Percentiles rank a stretch among this genome's conserved stretches.
These are phyloP conservation scores for Thermothelomyces thermophilus DNA, from an alignment of 2,329 filamentous ascomycete genomes.

Conservation along the genomic window DNA sequence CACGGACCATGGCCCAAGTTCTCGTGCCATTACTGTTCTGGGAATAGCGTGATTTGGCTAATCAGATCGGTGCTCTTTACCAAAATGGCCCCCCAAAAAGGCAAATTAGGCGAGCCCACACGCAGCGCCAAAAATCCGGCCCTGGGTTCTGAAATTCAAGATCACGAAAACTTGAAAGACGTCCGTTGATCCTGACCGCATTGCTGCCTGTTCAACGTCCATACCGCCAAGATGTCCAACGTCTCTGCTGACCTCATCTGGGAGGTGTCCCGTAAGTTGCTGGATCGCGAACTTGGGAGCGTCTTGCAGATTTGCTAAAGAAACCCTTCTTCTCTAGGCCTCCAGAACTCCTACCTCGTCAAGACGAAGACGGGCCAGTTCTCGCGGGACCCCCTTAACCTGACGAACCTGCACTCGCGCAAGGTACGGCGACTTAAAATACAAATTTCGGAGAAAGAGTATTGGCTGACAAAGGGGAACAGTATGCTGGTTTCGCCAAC, in stretches of 20 bases:
- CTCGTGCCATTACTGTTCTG: no score
- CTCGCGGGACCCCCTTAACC: slow-evolving; percentile 90
- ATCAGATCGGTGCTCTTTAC: not conserved
- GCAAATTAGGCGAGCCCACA: slow-evolving; percentile 35
- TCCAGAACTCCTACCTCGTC: slow-evolving; percentile 84
- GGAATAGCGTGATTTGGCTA: not conserved
- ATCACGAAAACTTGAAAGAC: slow-evolving; percentile 20
- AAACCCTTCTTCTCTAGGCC: slow-evolving; percentile 51
- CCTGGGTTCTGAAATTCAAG: slow-evolving; percentile 23
- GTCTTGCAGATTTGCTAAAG: slow-evolving; percentile 18
- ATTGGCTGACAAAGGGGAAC: slow-evolving; percentile 32
- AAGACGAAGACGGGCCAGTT: slow-evolving; percentile 77
- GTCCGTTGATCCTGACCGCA: slow-evolving; percentile 20
- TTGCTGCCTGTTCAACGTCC: slow-evolving; percentile 19
- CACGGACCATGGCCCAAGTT: no score
- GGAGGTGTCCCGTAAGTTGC: slow-evolving; percentile 83
- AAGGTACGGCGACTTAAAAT: slow-evolving; percentile 54
- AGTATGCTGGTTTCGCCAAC: slow-evolving; percentile 92
- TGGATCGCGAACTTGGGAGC: not conserved
- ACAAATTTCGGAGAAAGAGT: not conserved
- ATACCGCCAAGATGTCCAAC: slow-evolving; percentile 57
- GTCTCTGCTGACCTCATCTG: slow-evolving; percentile 88
- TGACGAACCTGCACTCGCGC: slow-evolving; percentile 83
- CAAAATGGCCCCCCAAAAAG: slow-evolving; percentile 14
- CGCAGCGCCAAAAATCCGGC: slow-evolving; percentile 24